Evolutionary conservation across 805 yeast species (phyloP).

Genomic region (Suhomyces canberraensis): DNA sequence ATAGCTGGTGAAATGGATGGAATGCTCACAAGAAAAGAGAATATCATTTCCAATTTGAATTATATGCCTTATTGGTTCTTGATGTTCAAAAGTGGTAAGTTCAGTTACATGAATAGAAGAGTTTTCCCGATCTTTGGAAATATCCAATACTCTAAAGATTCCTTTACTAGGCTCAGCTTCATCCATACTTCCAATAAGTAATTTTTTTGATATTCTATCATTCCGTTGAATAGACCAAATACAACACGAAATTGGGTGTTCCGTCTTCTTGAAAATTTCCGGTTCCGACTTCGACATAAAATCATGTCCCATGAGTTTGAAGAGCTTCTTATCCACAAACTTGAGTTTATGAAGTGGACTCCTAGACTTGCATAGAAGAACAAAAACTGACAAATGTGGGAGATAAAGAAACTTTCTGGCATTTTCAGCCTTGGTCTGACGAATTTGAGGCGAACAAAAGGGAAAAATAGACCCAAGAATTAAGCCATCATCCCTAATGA

Average conservation of each 20-base stretch:
- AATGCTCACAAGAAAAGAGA: conserved; percentile 28
- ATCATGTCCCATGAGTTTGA: conserved; percentile 13
- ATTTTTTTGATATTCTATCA: conserved; percentile 32
- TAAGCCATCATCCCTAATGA: conserved; percentile 38
- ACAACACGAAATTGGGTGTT: conserved; percentile 28
- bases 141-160: conserved; percentile 34
- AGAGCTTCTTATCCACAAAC: conserved; percentile 32
- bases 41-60: conserved; percentile 32
- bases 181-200: conserved; percentile 26
- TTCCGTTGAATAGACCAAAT: conserved; percentile 33
- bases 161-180: conserved; percentile 19
- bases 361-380: conserved; percentile 29
- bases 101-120: conserved; percentile 24
- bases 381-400: conserved; percentile 26
- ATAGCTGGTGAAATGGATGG: conserved; percentile 32
- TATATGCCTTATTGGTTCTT: conserved; percentile 32
- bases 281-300: neutral
- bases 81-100: conserved; percentile 29
- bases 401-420: conserved; percentile 32
- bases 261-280: conserved; percentile 22
- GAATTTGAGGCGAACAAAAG: conserved; percentile 21
- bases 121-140: conserved; percentile 17
- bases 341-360: conserved; percentile 22
- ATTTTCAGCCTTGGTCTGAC: conserved; percentile 30
- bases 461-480: conserved; percentile 23